Evolutionary conservation across 495 filamentous ascomycete species (phyloP).

Genomic region (Cenococcum geophilum): DNA sequence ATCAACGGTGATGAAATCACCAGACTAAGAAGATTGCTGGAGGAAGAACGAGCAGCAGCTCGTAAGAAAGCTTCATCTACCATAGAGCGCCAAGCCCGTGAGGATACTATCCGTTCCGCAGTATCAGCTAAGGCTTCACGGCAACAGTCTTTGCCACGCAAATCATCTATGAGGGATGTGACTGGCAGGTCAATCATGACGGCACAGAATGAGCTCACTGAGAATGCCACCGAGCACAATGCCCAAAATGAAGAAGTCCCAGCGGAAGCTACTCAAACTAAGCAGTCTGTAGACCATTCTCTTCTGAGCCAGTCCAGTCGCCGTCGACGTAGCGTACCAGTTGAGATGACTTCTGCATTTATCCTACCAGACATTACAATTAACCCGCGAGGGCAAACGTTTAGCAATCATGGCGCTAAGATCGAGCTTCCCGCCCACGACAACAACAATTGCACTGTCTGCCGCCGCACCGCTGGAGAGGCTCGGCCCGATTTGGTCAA

Average conservation of each 20-base stretch:
- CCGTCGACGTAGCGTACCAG: conserved; percentile 35
- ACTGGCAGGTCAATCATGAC: conserved; percentile 9
- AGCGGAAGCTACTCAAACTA: conserved; percentile 19
- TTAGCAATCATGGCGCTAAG: conserved; percentile 4
- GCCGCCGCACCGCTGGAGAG: conserved; percentile 52
- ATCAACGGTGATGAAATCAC: conserved; percentile 30
- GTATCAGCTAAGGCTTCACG: conserved; percentile 19
- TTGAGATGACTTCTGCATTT: conserved; percentile 79
- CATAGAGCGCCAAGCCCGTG: conserved; percentile 10
- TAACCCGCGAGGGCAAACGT: conserved; percentile 13
- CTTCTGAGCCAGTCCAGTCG: conserved; percentile 35
- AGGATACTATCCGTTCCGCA: conserved; percentile 24
- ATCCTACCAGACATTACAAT: conserved; percentile 63
- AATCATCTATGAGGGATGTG: conserved; percentile 36
- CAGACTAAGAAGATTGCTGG: conserved; percentile 32
- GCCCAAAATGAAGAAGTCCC: not conserved
- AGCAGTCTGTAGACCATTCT: conserved; percentile 24
- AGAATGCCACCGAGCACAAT: conserved; percentile 15
- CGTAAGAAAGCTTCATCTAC: conserved; percentile 9
- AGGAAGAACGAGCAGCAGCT: conserved; percentile 31
- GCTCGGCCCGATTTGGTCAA: conserved; percentile 49
- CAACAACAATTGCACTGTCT: conserved; percentile 66
- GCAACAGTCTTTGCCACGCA: conserved; percentile 27
- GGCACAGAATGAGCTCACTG: conserved; percentile 17
- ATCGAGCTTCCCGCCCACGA: conserved; percentile 47